Percentiles rank a stretch among this genome's conserved stretches.
These are phyloP conservation scores for Neurospora discreta DNA, from an alignment of 495 filamentous ascomycete genomes.

Conservation along the genomic window DNA sequence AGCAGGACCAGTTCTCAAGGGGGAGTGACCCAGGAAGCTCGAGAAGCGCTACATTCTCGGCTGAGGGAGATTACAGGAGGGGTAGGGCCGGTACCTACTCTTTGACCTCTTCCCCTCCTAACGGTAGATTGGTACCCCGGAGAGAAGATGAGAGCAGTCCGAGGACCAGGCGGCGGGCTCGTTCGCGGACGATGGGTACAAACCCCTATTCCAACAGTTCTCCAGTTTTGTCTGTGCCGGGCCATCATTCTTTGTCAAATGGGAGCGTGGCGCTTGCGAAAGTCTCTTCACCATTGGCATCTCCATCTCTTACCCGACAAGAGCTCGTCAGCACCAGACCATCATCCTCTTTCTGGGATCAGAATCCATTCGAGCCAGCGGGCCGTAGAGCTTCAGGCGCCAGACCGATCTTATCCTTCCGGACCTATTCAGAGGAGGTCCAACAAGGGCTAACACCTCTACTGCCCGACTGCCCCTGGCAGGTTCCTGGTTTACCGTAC, in stretches of 20 bases:
- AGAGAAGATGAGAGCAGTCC: conserved; percentile 7
- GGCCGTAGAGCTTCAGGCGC: conserved; percentile 8
- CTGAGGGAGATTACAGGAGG: conserved; percentile 10
- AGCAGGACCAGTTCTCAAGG: conserved; percentile 8
- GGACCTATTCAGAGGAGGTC: conserved; percentile 26
- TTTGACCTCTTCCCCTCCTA: conserved; percentile 17
- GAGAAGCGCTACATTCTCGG: conserved; percentile 27
- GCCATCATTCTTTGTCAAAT: conserved; percentile 1
- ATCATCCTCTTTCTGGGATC: conserved; percentile 19
- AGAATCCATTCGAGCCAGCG: conserved; percentile 15
- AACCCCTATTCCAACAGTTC: conserved; percentile 9
- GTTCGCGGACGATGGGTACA: conserved; percentile 13
- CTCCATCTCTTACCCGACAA: conserved; percentile 9
- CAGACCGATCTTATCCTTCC: conserved; percentile 17
- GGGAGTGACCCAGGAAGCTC: conserved; percentile 14
- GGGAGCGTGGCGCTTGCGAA: conserved; percentile 11
- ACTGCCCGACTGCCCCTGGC: conserved; percentile 29
- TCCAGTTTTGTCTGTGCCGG: neutral
- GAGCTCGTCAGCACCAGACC: conserved; percentile 12
- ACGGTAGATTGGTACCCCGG: conserved; percentile 14
- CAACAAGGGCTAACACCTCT: conserved; percentile 20
- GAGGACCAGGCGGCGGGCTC: conserved; percentile 9
- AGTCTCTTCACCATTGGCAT: conserved; percentile 8
- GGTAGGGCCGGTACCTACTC: conserved; percentile 19
- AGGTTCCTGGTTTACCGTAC: conserved; percentile 7